Conservation (phyloP, 73 alveolate genomes). For the Paramecium sexaurelia region DNA sequence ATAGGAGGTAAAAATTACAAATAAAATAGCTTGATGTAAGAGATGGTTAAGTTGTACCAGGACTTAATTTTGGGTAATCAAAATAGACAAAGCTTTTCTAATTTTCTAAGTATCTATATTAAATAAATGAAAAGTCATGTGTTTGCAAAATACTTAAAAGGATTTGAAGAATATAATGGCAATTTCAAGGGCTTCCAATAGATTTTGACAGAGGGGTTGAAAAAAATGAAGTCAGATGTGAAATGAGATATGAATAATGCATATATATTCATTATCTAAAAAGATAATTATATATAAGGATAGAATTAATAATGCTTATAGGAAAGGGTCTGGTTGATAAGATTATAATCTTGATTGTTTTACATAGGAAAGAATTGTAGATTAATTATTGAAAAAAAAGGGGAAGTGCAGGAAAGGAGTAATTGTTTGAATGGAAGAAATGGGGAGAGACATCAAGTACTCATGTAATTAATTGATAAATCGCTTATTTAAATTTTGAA, state of each 20-base stretch:
- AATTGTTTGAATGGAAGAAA: neutral
- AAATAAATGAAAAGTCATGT: neutral
- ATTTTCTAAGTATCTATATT: conserved; percentile 14
- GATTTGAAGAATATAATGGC: neutral
- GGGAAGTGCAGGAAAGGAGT: neutral
- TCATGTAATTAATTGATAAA: neutral
- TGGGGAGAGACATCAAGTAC: neutral
- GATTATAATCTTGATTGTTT: neutral
- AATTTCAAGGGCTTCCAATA: conserved; percentile 21
- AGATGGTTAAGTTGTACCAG: conserved; percentile 4
- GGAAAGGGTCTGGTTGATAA: neutral
- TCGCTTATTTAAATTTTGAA: conserved; percentile 12
- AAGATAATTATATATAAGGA: neutral
- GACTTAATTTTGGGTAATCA: neutral
- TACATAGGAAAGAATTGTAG: neutral
- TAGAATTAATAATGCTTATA: neutral
- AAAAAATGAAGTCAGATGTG: neutral
- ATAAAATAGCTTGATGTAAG: neutral
- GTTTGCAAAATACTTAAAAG: conserved; percentile 1
- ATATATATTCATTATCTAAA: neutral
- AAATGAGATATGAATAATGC: neutral
- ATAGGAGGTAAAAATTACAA: neutral
- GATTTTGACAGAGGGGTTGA: neutral
- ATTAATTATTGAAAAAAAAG: neutral
- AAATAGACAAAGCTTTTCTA: conserved; percentile 1